phyloP scores from a whole-genome alignment of 2,329 filamentous ascomycete genomes.

The Basipetospora chlamydospora region DNA sequence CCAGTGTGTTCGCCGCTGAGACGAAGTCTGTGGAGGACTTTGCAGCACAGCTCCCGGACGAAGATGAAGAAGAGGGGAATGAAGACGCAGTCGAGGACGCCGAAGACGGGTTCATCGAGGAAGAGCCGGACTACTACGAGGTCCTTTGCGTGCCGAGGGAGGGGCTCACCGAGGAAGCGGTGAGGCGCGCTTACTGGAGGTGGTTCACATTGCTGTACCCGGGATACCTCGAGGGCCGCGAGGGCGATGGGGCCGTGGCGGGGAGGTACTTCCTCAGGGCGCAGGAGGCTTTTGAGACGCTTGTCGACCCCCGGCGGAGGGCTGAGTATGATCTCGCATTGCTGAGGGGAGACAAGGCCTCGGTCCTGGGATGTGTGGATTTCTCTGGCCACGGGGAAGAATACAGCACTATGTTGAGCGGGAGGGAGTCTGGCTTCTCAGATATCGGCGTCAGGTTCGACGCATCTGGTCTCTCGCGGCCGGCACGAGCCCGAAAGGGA shows the following conservation, averaged over 20 bases:
- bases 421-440: no score
- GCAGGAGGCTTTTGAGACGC: conserved; percentile 30
- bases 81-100: conserved; percentile 6
- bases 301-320: conserved; percentile 27
- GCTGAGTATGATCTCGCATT: conserved; percentile 30
- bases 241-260: no score
- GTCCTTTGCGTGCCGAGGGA: conserved; percentile 26
- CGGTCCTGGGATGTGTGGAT: no score
- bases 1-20: background rate
- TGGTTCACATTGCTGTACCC: conserved; percentile 29
- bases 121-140: conserved; percentile 26
- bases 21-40: conserved; percentile 7
- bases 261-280: conserved; percentile 24
- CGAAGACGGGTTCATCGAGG: conserved; percentile 6
- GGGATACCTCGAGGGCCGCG: conserved; percentile 24
- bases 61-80: conserved; percentile 5
- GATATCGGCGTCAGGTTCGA: conserved; percentile 24
- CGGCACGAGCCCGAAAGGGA: no score
- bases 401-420: no score
- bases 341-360: no score
- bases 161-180: conserved; percentile 17
- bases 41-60: background rate
- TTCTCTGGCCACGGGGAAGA: no score
- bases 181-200: conserved; percentile 29
- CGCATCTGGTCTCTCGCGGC: no score